Percentiles rank a stretch among this genome's conserved stretches.
Conservation (phyloP, 345 rosid genomes). For the Eucalyptus pauciflora region DNA sequence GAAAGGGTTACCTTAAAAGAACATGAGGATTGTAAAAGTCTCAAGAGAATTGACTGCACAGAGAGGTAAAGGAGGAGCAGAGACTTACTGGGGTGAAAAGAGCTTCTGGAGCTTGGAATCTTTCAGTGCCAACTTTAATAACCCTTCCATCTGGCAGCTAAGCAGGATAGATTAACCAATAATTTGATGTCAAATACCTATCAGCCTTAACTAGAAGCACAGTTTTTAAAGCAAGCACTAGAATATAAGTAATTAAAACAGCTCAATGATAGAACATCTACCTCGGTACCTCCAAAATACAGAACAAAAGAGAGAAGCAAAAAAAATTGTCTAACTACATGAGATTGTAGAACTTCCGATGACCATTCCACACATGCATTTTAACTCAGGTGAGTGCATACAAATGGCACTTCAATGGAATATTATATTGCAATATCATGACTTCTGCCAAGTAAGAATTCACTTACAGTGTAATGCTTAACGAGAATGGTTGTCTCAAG, state of each 20-base stretch:
- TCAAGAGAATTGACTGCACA: not conserved
- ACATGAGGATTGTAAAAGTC: not conserved
- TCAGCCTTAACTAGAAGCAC: not conserved
- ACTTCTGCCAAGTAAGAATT: not conserved
- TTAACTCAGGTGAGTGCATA: not conserved
- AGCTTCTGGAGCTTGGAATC: conserved; percentile 99
- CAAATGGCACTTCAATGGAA: not conserved
- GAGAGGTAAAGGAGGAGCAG: not conserved
- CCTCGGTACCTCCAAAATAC: not conserved
- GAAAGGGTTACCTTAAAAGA: not conserved
- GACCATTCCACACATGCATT: not conserved
- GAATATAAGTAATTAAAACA: not conserved
- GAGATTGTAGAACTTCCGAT: not conserved
- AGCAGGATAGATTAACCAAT: not conserved
- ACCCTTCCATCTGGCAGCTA: conserved; percentile 98
- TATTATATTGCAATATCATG: not conserved
- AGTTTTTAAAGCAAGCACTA: not conserved
- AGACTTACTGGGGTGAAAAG: conserved; percentile 85
- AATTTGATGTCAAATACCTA: not conserved
- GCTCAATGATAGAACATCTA: not conserved
- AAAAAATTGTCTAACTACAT: not conserved
- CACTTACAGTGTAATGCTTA: conserved; percentile 85
- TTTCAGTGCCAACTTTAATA: conserved; percentile 97
- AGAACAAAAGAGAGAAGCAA: not conserved
- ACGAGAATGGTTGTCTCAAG: conserved; percentile 97